Evolutionary conservation across 345 rosid genomes (phyloP), one percentile per base, ranked within the genome.

Genomic region (Heritiera fomes): DNA sequence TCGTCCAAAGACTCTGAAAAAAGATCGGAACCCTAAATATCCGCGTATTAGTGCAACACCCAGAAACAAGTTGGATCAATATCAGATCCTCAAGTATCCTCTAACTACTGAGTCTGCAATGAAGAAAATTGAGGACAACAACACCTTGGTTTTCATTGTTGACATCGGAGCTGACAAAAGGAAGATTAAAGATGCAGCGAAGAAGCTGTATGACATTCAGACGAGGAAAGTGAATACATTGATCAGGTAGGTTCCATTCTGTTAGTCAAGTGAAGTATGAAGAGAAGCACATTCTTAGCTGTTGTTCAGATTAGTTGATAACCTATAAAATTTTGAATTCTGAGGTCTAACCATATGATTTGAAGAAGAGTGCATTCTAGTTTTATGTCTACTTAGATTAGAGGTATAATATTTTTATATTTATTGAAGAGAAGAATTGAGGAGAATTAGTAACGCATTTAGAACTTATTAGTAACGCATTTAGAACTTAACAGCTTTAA

Each of bases 91-190:
- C 65, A 90, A 90, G 78, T 87, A 80, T 55, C 93, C 93, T 8
- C 82, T 90, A 18, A 90, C 93, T 14, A 90, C 93, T 4, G 90
- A 90, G 83, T 88, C 90, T 10, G 93, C 93, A 30, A 90, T 90
- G 91, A 88, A 90, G 82, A 90, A 90, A 76, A 90, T 90, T 18
- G 91, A 90, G 73, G 91, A 90, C 75, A 90, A 87, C 79, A 90
- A 87, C 80, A 90, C 93, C 14, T 79, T 90, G 72, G 93, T 88
- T 50, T 90, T 90, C 87, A 88, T 90, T 68, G 93, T 90, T 76
- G 91, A 90, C 84, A 78, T 90, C 7, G 88, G 89, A 47, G 90
- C 93, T 47, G 89, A 84, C 86, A 88, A 90, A 86, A 88, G 84
- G 78, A 88, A 86, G 81, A 56, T 90, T 59, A 88, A 87, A 80